Evolutionary conservation across 108 stramenopile species (phyloP).

Genomic region (Aurantiochytrium sp.): DNA sequence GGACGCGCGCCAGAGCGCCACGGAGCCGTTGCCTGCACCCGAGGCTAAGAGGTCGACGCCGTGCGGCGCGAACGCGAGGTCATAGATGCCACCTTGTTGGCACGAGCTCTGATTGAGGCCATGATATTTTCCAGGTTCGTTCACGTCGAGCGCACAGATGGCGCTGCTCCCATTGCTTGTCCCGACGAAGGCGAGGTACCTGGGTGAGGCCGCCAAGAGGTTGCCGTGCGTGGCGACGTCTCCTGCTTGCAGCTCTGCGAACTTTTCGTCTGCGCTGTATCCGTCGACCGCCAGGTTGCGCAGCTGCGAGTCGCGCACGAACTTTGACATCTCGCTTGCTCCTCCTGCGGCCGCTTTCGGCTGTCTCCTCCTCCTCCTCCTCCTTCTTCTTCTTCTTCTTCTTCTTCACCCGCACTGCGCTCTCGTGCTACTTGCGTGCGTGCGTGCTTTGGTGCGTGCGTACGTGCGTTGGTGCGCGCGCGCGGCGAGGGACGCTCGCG

Average conservation of each 20-base stretch:
- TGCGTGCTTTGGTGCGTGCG: too few species aligned
- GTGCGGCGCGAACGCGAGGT: background rate
- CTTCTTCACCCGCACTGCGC: background rate
- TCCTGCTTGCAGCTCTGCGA: background rate
- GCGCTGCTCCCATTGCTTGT: background rate
- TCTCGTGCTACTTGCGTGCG: too few species aligned
- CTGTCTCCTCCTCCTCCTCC: background rate
- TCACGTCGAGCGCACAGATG: background rate
- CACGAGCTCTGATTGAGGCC: background rate
- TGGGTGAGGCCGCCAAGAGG: background rate
- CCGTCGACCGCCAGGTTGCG: background rate
- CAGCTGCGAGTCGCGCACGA: constrained; percentile 2
- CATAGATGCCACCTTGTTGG: background rate
- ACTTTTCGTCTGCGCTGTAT: background rate
- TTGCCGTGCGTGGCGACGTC: background rate
- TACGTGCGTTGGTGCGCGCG: too few species aligned
- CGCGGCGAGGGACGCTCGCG: too few species aligned
- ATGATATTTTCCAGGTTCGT: background rate
- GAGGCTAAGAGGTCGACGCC: background rate
- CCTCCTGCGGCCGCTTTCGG: too few species aligned
- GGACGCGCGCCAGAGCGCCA: background rate
- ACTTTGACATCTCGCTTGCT: background rate
- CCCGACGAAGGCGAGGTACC: background rate
- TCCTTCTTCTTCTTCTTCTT: background rate
- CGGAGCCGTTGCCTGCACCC: background rate